Percentiles rank a stretch among this genome's conserved stretches.
phyloP scores from a whole-genome alignment of 2,329 filamentous ascomycete species.

The Neurospora sp. region DNA sequence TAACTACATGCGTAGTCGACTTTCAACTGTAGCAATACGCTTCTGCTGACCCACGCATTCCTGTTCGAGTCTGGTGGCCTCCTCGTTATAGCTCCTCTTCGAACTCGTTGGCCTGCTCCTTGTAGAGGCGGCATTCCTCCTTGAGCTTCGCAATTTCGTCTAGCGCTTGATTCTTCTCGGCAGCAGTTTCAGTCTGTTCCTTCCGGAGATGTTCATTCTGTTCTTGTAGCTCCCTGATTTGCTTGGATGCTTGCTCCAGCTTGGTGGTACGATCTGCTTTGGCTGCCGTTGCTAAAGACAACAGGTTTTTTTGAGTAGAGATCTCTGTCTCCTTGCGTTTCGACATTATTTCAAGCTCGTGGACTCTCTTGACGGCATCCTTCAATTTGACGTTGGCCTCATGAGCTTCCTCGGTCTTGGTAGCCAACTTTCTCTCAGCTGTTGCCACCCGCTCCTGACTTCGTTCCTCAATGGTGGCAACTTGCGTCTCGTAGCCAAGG shows the following conservation, averaged over 20 bases:
- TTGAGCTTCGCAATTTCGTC: not conserved
- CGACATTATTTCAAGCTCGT: not conserved
- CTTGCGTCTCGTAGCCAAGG: not conserved
- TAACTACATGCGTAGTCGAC: not conserved
- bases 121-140: not conserved
- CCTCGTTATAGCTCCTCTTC: not conserved
- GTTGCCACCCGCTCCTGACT: not conserved
- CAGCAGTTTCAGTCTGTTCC: not conserved
- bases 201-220: not conserved
- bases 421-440: not conserved
- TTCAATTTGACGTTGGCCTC: not conserved
- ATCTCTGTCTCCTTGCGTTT: not conserved
- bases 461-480: not conserved
- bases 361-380: not conserved
- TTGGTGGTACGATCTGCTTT: not conserved
- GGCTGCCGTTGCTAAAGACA: not conserved
- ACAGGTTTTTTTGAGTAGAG: not conserved
- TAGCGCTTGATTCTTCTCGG: not conserved
- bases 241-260: not conserved
- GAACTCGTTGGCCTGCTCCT: not conserved
- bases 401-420: not conserved
- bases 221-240: not conserved
- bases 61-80: not conserved
- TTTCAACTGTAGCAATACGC: not conserved
- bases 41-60: not conserved